Conservation (phyloP, 2,329 filamentous ascomycete genomes). For the Sordariomycetes sp. region DNA sequence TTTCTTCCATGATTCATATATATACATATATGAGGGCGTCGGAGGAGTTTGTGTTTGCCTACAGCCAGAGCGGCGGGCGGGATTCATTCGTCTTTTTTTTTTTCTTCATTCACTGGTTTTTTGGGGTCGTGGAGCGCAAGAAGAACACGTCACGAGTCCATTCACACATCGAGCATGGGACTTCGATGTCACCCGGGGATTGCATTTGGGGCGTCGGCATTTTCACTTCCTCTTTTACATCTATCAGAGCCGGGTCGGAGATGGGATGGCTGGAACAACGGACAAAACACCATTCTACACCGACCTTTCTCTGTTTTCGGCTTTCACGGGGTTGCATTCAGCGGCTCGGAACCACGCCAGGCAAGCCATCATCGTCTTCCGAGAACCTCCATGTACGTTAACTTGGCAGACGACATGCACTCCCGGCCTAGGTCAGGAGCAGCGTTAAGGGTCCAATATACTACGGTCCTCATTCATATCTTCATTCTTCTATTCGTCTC, state of each 20-base stretch:
- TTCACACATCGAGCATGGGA: slow-evolving; percentile 1
- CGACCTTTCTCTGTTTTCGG: neutral
- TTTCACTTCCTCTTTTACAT: slow-evolving; percentile 5
- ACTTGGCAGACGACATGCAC: slow-evolving; percentile 23
- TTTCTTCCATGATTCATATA: slow-evolving; percentile 12
- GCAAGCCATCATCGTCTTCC: slow-evolving; percentile 62
- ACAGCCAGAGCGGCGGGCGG: slow-evolving; percentile 2
- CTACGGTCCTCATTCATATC: slow-evolving; percentile 22
- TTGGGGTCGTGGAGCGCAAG: slow-evolving; percentile 2
- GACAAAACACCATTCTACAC: neutral
- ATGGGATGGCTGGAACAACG: neutral
- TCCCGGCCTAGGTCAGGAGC: slow-evolving; percentile 2
- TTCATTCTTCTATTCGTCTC: slow-evolving; percentile 10
- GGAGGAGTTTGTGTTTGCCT: slow-evolving; percentile 1
- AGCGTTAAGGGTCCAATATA: slow-evolving; percentile 23
- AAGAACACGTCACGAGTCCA: neutral
- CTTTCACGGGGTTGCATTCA: neutral
- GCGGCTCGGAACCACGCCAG: slow-evolving; percentile 30
- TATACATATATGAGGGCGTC: slow-evolving; percentile 7
- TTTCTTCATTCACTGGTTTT: slow-evolving; percentile 3
- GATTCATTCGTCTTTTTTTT: slow-evolving; percentile 3
- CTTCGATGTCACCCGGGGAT: neutral
- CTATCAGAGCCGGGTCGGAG: slow-evolving; percentile 9
- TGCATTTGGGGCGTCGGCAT: slow-evolving; percentile 6
- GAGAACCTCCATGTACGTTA: slow-evolving; percentile 53